Base-by-base conservation (phyloP, 306 rosid species). In the Cyclanthera cordifolia region DNA sequence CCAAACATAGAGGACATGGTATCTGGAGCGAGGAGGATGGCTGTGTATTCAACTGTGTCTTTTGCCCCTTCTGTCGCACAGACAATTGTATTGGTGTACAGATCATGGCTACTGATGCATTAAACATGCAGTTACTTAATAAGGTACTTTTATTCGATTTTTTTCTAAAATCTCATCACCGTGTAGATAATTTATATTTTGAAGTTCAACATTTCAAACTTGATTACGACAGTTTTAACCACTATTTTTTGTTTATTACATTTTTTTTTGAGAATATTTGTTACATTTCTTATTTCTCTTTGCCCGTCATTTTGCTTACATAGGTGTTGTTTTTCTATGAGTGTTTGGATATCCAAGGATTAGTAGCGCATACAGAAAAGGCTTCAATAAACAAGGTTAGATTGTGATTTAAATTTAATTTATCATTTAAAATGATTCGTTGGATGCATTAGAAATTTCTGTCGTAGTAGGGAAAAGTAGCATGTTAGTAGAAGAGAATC, bases 11-110 rank as follows among this genome's bases (percentile, higher is more conserved):
- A 5, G 87, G 82, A 50, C 82, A 75, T 71, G 88, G 93, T 49
- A 77, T 81, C 71, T 92, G 98, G 98, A 82, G 88, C 74, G 81
- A 72, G 64, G 88, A 87, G 76, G 98, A 89, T 75, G 98, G 98
- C 41, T 89, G 93, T 58, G 98, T 92, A 71, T 89, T 81, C 79
- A 80, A 81, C 53, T 48, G 80, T 59, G 67, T 89, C 59, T 79
- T 82, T 75, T 92, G 98, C 73, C 95, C 96, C 75, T 89, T 85
- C 84, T 92, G 98, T 80, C 60, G 56, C 64, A 77, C 67, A 57
- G 52, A 63, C 76, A 85, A 79, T 69, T 81, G 80, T 73, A 83
- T 92, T 58, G 97, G 97, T 24, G 92, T 87, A 69, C 89, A 82
- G 80, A 70, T 87, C 75, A 49, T 89, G 86, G 97, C 97, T 51